Evolutionary conservation across 805 yeast genomes (phyloP), one percentile per base, ranked within the genome.

Genomic region (Myxozyma nipponensis): DNA sequence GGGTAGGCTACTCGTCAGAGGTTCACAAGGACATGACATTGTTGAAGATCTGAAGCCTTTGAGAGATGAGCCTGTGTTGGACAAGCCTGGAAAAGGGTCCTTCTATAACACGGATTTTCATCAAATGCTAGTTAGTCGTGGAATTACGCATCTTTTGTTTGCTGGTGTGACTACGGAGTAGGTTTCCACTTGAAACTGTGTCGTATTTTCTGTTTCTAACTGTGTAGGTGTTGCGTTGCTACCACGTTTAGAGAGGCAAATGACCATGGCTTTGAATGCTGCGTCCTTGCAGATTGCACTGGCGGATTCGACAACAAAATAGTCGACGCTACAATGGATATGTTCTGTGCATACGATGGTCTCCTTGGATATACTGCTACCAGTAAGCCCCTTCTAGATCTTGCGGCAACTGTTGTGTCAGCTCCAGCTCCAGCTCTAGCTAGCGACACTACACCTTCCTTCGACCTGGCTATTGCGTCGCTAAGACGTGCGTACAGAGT

Each of bases 51-150:
- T 66, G 24, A 63, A 58, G 41, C 69, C 69, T 13, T 42, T 61
- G 32, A 39, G 46, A 32, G 49, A 56, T 17, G 69, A 66, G 49
- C 47, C 62, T 13, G 62, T 66, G 9, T 59, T 66, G 17, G 69
- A 66, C 52, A 66, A 66, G 47, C 68, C 69, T 1, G 69, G 68
- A n/a, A 65, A 66, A 46, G 69, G 69, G n/a, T 61, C 67, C 1
- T 66, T 66, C 46, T 65, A 63, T 51, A 65, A 66, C 53, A 66
- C 69, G 7, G 64, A 63, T 41, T 52, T 66, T 23, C 63, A 63
- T 34, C 64, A 62, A 50, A 52, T 58, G 37, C 58, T 66, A 22
- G 64, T 63, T 10, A 53, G 64, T 6, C 55, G 64, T 17, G 69
- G 69, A 4, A 52, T 66, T 17, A 64, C 68, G 4, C 66, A 63